These are phyloP conservation scores for Phylloporus arenicola DNA, from an alignment of 768 basidiomycete species.

Conservation along the genomic window DNA sequence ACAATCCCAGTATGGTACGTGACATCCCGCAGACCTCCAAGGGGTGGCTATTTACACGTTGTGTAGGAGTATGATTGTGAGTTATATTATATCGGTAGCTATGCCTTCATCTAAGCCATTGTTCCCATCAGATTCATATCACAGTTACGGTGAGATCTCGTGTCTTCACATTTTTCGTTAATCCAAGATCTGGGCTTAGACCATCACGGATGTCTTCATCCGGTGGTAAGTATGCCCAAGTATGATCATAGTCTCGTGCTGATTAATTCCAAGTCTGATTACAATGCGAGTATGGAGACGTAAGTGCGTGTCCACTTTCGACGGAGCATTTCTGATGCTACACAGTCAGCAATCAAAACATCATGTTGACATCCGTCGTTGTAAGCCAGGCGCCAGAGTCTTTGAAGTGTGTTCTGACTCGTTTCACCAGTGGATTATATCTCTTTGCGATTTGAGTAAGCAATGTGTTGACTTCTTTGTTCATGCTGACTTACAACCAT, in stretches of 20 bases:
- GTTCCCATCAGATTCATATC: constrained; percentile 42
- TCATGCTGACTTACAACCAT: neutral
- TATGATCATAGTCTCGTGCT: neutral
- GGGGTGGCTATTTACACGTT: neutral
- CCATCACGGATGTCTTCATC: constrained; percentile 45
- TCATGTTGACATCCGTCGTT: neutral
- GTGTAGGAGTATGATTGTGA: constrained; percentile 48
- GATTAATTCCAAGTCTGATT: neutral
- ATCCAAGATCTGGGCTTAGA: constrained; percentile 28
- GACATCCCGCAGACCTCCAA: too few species aligned
- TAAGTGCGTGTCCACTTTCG: neutral
- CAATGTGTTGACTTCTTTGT: neutral
- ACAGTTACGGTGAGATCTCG: constrained; percentile 42
- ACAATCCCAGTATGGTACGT: constrained; percentile 41
- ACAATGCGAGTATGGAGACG: neutral
- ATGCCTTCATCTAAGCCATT: neutral
- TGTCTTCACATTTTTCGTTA: neutral
- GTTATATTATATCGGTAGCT: constrained; percentile 13
- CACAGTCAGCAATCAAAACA: neutral
- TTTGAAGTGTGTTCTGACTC: neutral
- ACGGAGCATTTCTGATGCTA: neutral
- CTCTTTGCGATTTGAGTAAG: neutral
- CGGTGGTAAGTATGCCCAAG: constrained; percentile 28
- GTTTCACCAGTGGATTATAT: neutral
- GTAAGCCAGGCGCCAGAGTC: neutral